Conservation (phyloP, 1,139 yeast species). For the Taphrina deformans region DNA sequence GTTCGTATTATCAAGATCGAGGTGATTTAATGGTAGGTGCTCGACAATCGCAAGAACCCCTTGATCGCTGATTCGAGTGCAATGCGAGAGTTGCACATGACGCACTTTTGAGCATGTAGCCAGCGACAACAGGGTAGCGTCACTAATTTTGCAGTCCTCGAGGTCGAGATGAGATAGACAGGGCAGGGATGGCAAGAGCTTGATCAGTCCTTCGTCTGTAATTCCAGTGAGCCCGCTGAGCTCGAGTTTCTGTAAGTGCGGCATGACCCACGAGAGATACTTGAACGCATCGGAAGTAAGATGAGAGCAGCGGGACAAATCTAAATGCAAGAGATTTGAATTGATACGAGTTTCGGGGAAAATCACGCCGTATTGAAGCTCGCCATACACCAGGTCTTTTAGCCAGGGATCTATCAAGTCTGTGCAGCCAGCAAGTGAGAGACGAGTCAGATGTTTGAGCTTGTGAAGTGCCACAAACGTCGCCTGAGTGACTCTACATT, state of each 20-base stretch:
- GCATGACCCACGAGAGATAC: slow-evolving; percentile 35
- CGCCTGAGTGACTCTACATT: slow-evolving; percentile 5
- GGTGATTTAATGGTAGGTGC: slow-evolving; percentile 31
- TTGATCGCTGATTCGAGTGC: slow-evolving; percentile 33
- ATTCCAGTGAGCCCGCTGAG: slow-evolving; percentile 31
- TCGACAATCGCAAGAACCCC: slow-evolving; percentile 34
- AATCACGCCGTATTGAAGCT: slow-evolving; percentile 13
- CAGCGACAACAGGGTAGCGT: slow-evolving; percentile 31
- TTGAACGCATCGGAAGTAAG: slow-evolving; percentile 34
- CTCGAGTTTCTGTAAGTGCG: slow-evolving; percentile 35
- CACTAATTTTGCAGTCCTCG: slow-evolving; percentile 36
- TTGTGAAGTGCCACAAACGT: slow-evolving; percentile 29
- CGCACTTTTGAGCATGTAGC: slow-evolving; percentile 23
- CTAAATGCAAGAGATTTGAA: slow-evolving; percentile 31
- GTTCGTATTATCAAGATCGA: slow-evolving; percentile 38
- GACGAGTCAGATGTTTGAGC: slow-evolving; percentile 27
- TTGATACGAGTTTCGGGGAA: slow-evolving; percentile 15
- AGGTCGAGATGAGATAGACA: slow-evolving; percentile 37
- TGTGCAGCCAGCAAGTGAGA: slow-evolving; percentile 35
- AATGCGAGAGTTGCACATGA: slow-evolving; percentile 37
- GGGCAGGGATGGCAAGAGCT: slow-evolving; percentile 34
- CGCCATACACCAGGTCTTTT: slow-evolving; percentile 34
- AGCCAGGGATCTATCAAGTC: slow-evolving; percentile 34
- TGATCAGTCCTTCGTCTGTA: slow-evolving; percentile 34
- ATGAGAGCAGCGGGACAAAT: slow-evolving; percentile 33